These are phyloP conservation scores for Ochetophila trinervis DNA, from an alignment of 306 rosid genomes.

Conservation along the genomic window DNA sequence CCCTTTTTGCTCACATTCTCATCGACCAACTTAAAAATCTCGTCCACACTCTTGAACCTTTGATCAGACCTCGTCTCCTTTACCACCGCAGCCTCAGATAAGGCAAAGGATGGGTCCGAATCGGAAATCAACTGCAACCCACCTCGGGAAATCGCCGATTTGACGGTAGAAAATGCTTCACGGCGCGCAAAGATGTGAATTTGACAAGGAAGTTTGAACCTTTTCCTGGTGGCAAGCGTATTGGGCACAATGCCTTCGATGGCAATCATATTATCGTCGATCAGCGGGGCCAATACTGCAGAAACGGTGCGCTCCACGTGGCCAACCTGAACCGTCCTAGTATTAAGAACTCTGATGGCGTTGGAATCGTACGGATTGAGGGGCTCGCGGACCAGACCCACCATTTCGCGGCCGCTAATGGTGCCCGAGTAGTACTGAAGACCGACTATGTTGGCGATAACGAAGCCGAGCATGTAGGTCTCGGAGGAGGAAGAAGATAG, in stretches of 20 bases:
- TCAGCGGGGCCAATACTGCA: constrained; percentile 51
- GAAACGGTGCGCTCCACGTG: constrained; percentile 57
- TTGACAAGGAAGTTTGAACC: constrained; percentile 53
- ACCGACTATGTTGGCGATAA: constrained; percentile 64
- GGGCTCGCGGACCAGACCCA: constrained; percentile 70
- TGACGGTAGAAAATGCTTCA: constrained; percentile 26
- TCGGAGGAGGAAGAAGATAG: constrained; percentile 26
- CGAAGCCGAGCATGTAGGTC: constrained; percentile 51
- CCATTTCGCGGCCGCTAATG: constrained; percentile 62
- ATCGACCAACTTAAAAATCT: constrained; percentile 46
- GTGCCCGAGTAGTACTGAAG: constrained; percentile 44
- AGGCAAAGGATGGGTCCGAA: constrained; percentile 36
- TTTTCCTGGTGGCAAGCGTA: constrained; percentile 20
- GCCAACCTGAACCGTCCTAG: constrained; percentile 46
- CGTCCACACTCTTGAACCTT: constrained; percentile 32
- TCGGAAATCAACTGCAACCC: constrained; percentile 48
- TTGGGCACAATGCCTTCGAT: constrained; percentile 63
- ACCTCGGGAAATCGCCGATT: constrained; percentile 20
- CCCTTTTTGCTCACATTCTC: constrained; percentile 31
- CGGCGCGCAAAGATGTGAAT: constrained; percentile 50
- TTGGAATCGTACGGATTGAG: constrained; percentile 49
- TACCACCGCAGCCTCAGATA: constrained; percentile 58
- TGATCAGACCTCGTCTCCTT: constrained; percentile 41
- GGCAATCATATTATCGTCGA: constrained; percentile 39
- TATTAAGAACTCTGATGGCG: constrained; percentile 70